Percentiles rank a stretch among this genome's conserved stretches.
phyloP scores from a whole-genome alignment of 208 protist genomes.

The Herpetomonas muscarum region DNA sequence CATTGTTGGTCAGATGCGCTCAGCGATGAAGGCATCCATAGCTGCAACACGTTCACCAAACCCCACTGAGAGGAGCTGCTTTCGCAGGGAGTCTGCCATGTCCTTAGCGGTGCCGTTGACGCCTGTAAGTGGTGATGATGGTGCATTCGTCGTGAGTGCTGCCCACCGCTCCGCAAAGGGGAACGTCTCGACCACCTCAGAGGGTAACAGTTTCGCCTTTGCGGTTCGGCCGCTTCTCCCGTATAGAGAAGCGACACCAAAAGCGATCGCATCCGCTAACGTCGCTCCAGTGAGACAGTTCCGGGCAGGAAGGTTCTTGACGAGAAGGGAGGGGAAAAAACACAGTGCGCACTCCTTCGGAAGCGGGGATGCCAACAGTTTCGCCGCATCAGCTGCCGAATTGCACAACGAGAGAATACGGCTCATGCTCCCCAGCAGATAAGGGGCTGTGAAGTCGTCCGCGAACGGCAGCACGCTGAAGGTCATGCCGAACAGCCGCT shows the following conservation, averaged over 20 bases:
- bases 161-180: background rate
- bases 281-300: background rate
- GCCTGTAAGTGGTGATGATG: background rate
- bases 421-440: slow-evolving; percentile 10
- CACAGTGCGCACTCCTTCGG: slow-evolving; percentile 17
- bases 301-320: slow-evolving; percentile 23
- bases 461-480: slow-evolving; percentile 15
- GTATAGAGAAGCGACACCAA: background rate
- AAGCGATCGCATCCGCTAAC: background rate
- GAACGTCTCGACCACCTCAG: background rate
- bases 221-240: background rate
- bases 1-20: too few relatives aligned
- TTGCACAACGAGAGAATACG: slow-evolving; percentile 8
- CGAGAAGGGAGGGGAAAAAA: slow-evolving; percentile 25
- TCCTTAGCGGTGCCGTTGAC: background rate
- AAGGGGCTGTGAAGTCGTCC: slow-evolving; percentile 13
- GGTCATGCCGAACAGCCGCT: slow-evolving; percentile 9
- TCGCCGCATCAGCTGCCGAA: background rate
- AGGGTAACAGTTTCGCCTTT: background rate
- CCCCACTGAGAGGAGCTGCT: slow-evolving; percentile 22
- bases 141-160: background rate
- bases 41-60: background rate
- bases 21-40: background rate
- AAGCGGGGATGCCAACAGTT: background rate
- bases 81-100: background rate